phyloP scores from a whole-genome alignment of 1,139 yeast species.

The Saccharomyces hybrid region DNA sequence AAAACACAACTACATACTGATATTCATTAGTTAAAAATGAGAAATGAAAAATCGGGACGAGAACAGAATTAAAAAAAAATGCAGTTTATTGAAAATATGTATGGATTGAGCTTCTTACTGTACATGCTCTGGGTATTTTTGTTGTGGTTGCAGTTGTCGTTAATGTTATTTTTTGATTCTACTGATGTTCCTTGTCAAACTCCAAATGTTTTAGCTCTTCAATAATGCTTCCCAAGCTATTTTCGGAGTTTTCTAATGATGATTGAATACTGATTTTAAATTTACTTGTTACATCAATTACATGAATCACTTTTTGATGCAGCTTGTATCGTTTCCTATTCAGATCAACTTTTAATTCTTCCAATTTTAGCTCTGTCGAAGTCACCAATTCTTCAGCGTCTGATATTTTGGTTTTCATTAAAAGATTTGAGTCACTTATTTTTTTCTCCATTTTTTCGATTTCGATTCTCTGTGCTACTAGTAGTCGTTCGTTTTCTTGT shows the following conservation, averaged over 20 bases:
- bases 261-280: constrained; percentile 62
- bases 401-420: constrained; percentile 38
- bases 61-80: neutral
- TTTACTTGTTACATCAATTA: constrained; percentile 52
- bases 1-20: neutral
- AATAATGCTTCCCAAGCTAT: constrained; percentile 10
- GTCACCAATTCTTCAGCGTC: constrained; percentile 31
- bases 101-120: neutral
- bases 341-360: constrained; percentile 27
- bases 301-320: constrained; percentile 47
- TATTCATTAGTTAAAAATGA: neutral
- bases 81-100: neutral
- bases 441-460: constrained; percentile 42
- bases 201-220: constrained; percentile 6
- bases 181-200: neutral
- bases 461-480: constrained; percentile 43
- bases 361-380: constrained; percentile 27
- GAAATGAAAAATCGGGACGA: neutral
- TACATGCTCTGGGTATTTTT: neutral
- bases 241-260: constrained; percentile 49
- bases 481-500: constrained; percentile 48
- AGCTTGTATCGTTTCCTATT: constrained; percentile 43
- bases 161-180: neutral
- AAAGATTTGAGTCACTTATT: constrained; percentile 44
- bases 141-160: neutral